phyloP scores from a whole-genome alignment of 2,329 filamentous ascomycete genomes.

The Cladophialophora exuberans region DNA sequence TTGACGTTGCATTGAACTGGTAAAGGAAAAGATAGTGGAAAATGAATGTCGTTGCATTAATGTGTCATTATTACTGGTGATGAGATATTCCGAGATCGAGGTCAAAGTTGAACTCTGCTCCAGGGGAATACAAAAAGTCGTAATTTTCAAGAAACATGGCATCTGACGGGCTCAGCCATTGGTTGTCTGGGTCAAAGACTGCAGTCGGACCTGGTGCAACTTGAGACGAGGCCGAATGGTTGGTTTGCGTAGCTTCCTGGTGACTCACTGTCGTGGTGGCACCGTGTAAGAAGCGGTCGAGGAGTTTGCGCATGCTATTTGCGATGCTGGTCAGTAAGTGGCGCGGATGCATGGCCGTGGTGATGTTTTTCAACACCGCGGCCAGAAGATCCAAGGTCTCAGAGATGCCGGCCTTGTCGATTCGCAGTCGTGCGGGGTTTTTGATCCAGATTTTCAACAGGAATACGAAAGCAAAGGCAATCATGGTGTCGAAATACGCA shows the following conservation, averaged over 20 bases:
- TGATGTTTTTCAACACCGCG: constrained; percentile 31
- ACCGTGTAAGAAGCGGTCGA: constrained; percentile 29
- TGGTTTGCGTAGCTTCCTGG: constrained; percentile 1
- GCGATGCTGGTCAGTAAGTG: constrained; percentile 37
- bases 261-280: too few species aligned
- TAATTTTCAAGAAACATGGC: constrained; percentile 32
- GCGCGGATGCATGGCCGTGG: constrained; percentile 35
- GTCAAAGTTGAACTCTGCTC: constrained; percentile 39
- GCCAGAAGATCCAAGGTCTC: constrained; percentile 33
- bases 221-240: background rate
- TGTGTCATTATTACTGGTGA: constrained; percentile 1
- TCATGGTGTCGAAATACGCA: constrained; percentile 48
- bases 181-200: constrained; percentile 17
- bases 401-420: constrained; percentile 36
- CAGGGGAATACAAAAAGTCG: constrained; percentile 37
- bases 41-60: background rate
- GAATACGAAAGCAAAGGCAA: constrained; percentile 50
- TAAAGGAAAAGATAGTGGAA: constrained; percentile 14
- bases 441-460: constrained; percentile 48
- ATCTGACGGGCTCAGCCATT: constrained; percentile 31
- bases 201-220: constrained; percentile 10
- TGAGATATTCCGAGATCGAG: constrained; percentile 27
- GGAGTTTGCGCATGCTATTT: constrained; percentile 34
- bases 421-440: constrained; percentile 33
- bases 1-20: constrained; percentile 44